A percentile compares a stretch with the other conserved stretches of the same genome.
phyloP scores from a whole-genome alignment of 352 stramenopile species.

The Globisporangium spiculum region DNA sequence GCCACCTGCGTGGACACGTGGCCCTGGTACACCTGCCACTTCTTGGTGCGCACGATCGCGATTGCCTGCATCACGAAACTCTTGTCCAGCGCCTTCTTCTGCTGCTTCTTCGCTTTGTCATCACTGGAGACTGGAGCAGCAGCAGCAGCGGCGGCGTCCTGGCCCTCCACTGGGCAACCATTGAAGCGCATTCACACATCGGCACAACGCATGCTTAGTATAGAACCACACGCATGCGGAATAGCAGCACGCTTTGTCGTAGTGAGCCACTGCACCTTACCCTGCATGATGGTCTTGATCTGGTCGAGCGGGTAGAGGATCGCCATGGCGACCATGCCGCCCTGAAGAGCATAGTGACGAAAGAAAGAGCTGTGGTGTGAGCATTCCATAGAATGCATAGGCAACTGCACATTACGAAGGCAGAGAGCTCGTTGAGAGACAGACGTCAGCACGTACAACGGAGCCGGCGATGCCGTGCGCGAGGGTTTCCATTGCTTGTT shows the following conservation, averaged over 20 bases:
- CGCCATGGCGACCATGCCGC: slow-evolving; percentile 72
- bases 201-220: not conserved
- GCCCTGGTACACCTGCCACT: slow-evolving; percentile 74
- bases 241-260: not conserved
- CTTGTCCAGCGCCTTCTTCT: slow-evolving; percentile 12
- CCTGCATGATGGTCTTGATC: slow-evolving; percentile 86
- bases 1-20: slow-evolving; percentile 78
- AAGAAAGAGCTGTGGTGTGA: not conserved
- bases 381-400: not conserved
- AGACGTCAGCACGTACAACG: slow-evolving; percentile 29
- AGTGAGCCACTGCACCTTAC: slow-evolving; percentile 17
- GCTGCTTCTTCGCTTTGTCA: not conserved
- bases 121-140: slow-evolving; percentile 4
- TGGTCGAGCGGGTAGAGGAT: slow-evolving; percentile 85
- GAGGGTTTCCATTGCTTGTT: slow-evolving; percentile 51
- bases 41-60: slow-evolving; percentile 56
- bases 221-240: not conserved
- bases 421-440: not conserved
- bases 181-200: not conserved
- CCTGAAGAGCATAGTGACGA: slow-evolving; percentile 19
- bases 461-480: slow-evolving; percentile 64
- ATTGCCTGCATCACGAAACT: slow-evolving; percentile 46
- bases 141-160: slow-evolving; percentile 18
- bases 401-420: not conserved
- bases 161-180: slow-evolving; percentile 24